phyloP scores from a whole-genome alignment of 2,329 filamentous ascomycete species.

The Seiridium unicorne region DNA sequence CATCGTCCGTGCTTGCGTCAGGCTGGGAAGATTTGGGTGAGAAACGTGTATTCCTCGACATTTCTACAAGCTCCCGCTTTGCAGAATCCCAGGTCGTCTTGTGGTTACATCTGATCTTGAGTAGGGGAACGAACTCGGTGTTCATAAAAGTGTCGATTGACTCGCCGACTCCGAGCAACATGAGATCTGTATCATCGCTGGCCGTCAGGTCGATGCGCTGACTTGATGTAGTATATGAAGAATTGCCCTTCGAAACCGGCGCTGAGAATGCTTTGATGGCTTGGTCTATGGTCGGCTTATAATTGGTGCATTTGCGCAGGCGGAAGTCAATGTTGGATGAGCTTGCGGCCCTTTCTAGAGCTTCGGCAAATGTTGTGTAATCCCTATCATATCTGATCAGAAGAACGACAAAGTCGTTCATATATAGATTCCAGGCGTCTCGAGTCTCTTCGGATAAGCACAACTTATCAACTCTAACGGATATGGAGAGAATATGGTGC shows the following conservation, averaged over 20 bases:
- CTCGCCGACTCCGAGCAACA: constrained; percentile 67
- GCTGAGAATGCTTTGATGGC: constrained; percentile 50
- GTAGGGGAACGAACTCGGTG: constrained; percentile 58
- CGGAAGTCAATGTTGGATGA: constrained; percentile 50
- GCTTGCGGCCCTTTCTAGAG: constrained; percentile 40
- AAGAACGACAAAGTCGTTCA: constrained; percentile 69
- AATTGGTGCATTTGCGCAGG: constrained; percentile 67
- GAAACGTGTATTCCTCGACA: neutral
- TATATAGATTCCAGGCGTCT: constrained; percentile 71
- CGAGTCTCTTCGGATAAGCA: constrained; percentile 72
- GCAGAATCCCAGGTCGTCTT: constrained; percentile 67
- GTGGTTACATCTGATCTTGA: constrained; percentile 55
- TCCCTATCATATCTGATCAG: constrained; percentile 63
- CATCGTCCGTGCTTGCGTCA: neutral
- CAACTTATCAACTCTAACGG: constrained; percentile 67
- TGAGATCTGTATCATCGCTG: constrained; percentile 33
- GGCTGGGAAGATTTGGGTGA: neutral
- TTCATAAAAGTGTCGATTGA: constrained; percentile 70
- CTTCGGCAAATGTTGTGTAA: constrained; percentile 59
- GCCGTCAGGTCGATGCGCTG: neutral
- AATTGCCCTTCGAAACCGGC: constrained; percentile 11
- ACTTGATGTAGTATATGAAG: neutral
- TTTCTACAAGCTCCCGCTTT: constrained; percentile 36
- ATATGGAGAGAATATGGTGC: constrained; percentile 59
- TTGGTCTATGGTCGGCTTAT: constrained; percentile 65